Base-by-base conservation (phyloP, 139 green algal species). In the Protoeuglena noctilucae region DNA sequence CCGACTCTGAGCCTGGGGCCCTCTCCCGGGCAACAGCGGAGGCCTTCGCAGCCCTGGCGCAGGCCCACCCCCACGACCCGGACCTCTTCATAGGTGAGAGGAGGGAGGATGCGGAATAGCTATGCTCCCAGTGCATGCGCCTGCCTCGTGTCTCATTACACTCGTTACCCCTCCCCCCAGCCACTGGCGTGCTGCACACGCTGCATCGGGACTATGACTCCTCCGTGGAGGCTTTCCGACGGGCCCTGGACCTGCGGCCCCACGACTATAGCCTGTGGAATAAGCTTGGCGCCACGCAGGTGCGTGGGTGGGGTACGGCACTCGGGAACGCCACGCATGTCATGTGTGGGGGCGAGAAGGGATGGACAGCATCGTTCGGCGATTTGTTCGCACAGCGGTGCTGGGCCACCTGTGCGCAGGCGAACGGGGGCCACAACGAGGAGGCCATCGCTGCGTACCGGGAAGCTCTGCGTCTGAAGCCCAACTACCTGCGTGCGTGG, bases 401-500 rank as follows among this genome's bases (percentile, higher is more conserved):
- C n/a, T n/a, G n/a, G n/a, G 83, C 82, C 21, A 93, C 82, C 6
- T 62, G 92, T 28, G 18, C 51, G 12, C 65, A 73, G 43, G 91
- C 91, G 52, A 98, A 98, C 70, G 76, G 79, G 46, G 63, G 65
- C 0, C 73, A 69, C 39, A 84, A 60, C 28, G 58, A 39, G 12
- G 83, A 93, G 46, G 88, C 88, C 12, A 71, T 94, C n/a, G 62
- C 48, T 23, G 84, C 88, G 1, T 73, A 71, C 21, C 58, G 51
- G 16, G 59, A 63, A 26, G 92, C 92, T 6, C 74, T 99, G 46
- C 82, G 95, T 47, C 56, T 94, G 1, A 99, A 97, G 69, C 87
- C 92, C 60, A 97, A 96, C 77, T 99, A 99, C 77, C 90, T 96
- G 75, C 77, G 92, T 0, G 91, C 87, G 4, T 98, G 92, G 92